Evolutionary conservation across 129 eudicot species (phyloP), one percentile per base, ranked within the genome.

Genomic region (Chrysanthemum seticuspe): DNA sequence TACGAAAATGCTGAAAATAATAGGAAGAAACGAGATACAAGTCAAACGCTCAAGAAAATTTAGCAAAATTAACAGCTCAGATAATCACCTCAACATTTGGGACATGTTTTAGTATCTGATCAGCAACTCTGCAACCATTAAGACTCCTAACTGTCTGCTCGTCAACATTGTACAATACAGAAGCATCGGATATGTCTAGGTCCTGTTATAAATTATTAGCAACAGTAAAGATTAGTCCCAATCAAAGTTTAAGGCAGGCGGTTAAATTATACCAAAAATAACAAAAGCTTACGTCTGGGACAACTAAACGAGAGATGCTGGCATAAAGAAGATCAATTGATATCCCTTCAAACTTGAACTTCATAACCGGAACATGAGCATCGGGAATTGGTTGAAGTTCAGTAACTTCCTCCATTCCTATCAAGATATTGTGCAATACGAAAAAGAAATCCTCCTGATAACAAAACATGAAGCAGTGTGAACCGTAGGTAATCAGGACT

Each of bases 291-390:
- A 92, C 98, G 27, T 92, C 88, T 54, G 98, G 98, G 21, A 87
- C 89, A 59, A 92, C 88, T 83, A 89, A 84, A 47, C 73, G 84
- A 10, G 98, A 87, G 12, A 92, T 73, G 51, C 98, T 87, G 4
- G 96, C 95, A 67, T 85, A 89, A 50, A 92, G 87, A 76, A 92
- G 98, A 84, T 92, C 95, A 67, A 89, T 83, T 25, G 96, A 87
- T 34, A 89, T 80, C 50, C 98, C 96, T 31, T 84, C 88, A 72
- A 89, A 87, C 67, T 92, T 92, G 65, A 92, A 89, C 72, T 87
- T 89, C 95, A 92, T 89, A 14, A 89, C 96, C 0, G 98, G 98
- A 63, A 92, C 98, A 81, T 89, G 95, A 71, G 96, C 96, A 87
- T 92, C 96, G 0, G 95, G 92, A 67, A 92, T 85, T 8, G 96